A percentile compares a stretch with the other conserved stretches of the same genome.
These are phyloP conservation scores for Niveomyces coronatus DNA, from an alignment of 2,329 filamentous ascomycete species.

Conservation along the genomic window DNA sequence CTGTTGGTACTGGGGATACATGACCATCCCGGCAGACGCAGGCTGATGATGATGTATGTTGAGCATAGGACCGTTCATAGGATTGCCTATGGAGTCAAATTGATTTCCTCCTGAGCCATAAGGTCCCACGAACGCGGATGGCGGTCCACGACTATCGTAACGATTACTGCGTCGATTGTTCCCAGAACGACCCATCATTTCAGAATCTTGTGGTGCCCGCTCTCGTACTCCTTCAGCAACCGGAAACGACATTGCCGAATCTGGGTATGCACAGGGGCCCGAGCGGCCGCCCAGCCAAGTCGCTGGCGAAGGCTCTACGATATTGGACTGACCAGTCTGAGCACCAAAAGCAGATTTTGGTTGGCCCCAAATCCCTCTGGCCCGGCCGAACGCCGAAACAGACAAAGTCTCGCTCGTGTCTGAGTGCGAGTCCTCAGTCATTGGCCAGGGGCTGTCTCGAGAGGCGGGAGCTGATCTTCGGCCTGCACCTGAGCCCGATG, in stretches of 20 bases:
- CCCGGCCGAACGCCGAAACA: conserved; percentile 39
- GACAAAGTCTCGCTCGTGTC: conserved; percentile 47
- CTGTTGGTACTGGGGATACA: conserved; percentile 41
- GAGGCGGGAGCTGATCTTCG: conserved; percentile 14
- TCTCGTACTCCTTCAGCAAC: conserved; percentile 35
- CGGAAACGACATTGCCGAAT: conserved; percentile 25
- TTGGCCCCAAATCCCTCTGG: conserved; percentile 46
- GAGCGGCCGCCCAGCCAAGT: conserved; percentile 37
- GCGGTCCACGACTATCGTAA: conserved; percentile 34
- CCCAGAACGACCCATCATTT: conserved; percentile 33
- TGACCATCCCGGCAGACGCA: conserved; percentile 29
- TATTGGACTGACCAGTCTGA: conserved; percentile 24
- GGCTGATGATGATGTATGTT: conserved; percentile 24
- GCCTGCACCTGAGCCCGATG: conserved; percentile 12
- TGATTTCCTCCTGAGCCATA: conserved; percentile 25
- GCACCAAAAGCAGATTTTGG: conserved; percentile 31
- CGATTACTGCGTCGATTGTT: conserved; percentile 35
- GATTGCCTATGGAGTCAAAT: conserved; percentile 26
- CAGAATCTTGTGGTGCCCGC: conserved; percentile 38
- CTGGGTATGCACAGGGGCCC: conserved; percentile 29
- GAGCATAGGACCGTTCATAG: conserved; percentile 24
- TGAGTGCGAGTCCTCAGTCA: conserved; percentile 43
- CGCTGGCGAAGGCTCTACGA: conserved; percentile 24
- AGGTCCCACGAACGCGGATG: conserved; percentile 21
- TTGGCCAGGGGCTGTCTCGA: conserved; percentile 41